Percentiles rank a stretch among this genome's conserved stretches.
phyloP scores from a whole-genome alignment of 306 rosid genomes.

The Begonia masoniana region DNA sequence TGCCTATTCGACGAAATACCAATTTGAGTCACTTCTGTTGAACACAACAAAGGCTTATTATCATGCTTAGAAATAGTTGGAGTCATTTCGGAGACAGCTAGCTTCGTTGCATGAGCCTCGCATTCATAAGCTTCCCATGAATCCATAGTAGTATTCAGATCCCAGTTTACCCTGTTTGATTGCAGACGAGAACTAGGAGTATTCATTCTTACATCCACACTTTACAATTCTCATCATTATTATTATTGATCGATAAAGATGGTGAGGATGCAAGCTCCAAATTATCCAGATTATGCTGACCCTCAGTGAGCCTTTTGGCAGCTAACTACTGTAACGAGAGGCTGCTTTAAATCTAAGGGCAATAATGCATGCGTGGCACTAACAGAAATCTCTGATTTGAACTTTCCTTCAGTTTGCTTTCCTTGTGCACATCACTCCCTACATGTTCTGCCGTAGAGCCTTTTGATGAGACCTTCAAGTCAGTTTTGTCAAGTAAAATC shows the following conservation, averaged over 20 bases:
- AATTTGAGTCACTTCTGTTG: constrained; percentile 15
- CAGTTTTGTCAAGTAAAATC: too few species aligned
- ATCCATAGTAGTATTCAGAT: constrained; percentile 90
- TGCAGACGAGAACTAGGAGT: constrained; percentile 12
- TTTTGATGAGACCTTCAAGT: too few species aligned
- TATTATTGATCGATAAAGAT: too few species aligned
- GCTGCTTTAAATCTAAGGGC: too few species aligned
- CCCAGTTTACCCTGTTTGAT: constrained; percentile 83
- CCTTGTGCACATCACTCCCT: too few species aligned
- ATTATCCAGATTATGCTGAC: constrained; percentile 25
- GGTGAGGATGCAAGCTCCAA: not conserved
- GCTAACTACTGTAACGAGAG: too few species aligned
- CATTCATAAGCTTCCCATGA: constrained; percentile 60
- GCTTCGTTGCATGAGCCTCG: constrained; percentile 24
- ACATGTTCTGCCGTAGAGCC: too few species aligned
- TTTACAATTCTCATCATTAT: constrained; percentile 4
- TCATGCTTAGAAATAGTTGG: too few species aligned
- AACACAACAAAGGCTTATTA: constrained; percentile 14
- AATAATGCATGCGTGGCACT: too few species aligned
- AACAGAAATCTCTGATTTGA: too few species aligned
- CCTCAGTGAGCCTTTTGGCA: not conserved
- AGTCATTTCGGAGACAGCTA: constrained; percentile 9
- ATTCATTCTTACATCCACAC: constrained; percentile 15
- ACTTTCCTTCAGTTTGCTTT: too few species aligned
- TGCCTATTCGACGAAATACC: constrained; percentile 15